Evolutionary conservation across 257 asterid genomes (phyloP).

Genomic region (Avicennia marina): DNA sequence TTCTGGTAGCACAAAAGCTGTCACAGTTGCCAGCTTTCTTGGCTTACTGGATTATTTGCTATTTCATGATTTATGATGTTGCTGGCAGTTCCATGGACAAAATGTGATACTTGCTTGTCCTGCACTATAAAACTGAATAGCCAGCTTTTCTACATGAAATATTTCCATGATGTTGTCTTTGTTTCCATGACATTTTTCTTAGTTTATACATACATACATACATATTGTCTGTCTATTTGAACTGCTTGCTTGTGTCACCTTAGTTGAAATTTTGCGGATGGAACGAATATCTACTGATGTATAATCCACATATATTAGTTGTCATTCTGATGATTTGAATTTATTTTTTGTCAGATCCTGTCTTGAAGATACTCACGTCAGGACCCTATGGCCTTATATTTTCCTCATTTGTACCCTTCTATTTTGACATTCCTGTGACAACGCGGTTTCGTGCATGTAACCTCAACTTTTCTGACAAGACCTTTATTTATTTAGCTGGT

Average conservation of each 20-base stretch:
- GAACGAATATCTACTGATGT: background rate
- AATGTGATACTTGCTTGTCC: background rate
- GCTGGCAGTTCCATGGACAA: constrained; percentile 7
- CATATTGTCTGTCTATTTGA: background rate
- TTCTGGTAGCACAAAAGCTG: too few species aligned
- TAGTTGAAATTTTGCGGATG: background rate
- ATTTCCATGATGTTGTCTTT: background rate
- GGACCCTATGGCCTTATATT: constrained; percentile 93
- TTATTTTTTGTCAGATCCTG: constrained; percentile 65
- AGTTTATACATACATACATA: background rate
- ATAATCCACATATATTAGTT: constrained; percentile 6
- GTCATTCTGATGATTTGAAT: constrained; percentile 20
- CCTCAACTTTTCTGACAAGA: constrained; percentile 92
- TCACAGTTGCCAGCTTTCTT: background rate
- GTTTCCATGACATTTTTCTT: background rate
- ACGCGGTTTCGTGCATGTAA: constrained; percentile 72
- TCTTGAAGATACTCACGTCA: constrained; percentile 65
- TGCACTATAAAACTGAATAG: constrained; percentile 2
- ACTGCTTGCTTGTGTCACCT: background rate
- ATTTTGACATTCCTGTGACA: constrained; percentile 88
- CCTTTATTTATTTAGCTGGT: constrained; percentile 93
- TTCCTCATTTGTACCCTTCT: constrained; percentile 90
- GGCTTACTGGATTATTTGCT: background rate
- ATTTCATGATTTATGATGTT: background rate
- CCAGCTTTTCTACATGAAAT: background rate